Conservation (phyloP, 2,329 filamentous ascomycete genomes). For the Lachnellula occidentalis region DNA sequence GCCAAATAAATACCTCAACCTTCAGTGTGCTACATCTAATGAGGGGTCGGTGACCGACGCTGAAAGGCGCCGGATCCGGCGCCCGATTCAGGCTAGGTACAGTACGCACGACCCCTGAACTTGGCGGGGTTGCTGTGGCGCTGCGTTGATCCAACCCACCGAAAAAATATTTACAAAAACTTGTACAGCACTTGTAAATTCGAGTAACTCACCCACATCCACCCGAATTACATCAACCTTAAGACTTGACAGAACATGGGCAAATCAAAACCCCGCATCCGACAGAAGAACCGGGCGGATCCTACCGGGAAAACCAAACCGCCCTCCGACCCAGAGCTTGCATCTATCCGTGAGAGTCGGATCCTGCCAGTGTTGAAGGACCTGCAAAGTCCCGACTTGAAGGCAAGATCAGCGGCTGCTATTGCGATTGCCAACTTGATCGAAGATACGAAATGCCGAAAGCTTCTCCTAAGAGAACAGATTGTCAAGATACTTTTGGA, state of each 20-base stretch:
- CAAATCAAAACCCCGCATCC: slow-evolving; percentile 50
- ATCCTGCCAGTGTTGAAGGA: slow-evolving; percentile 59
- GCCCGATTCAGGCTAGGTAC: no score
- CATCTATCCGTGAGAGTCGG: slow-evolving; percentile 55
- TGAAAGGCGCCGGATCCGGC: neutral
- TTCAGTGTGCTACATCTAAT: neutral
- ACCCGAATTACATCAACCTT: neutral
- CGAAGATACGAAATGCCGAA: slow-evolving; percentile 55
- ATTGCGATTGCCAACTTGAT: slow-evolving; percentile 56
- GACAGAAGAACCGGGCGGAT: slow-evolving; percentile 46
- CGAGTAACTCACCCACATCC: neutral
- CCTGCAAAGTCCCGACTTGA: slow-evolving; percentile 53
- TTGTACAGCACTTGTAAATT: no score
- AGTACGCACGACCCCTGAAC: neutral
- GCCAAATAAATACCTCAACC: slow-evolving; percentile 10
- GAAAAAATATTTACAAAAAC: neutral
- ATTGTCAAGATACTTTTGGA: slow-evolving; percentile 58
- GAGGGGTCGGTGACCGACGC: neutral
- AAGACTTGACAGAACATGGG: slow-evolving; percentile 40
- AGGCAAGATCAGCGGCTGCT: slow-evolving; percentile 54
- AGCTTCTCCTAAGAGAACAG: slow-evolving; percentile 60
- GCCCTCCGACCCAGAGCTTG: slow-evolving; percentile 57
- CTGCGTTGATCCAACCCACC: neutral
- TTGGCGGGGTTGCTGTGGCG: neutral
- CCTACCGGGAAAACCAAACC: slow-evolving; percentile 55